These are phyloP conservation scores for Raddia distichophylla DNA, from an alignment of 176 grass and related monocot genomes.

Conservation along the genomic window DNA sequence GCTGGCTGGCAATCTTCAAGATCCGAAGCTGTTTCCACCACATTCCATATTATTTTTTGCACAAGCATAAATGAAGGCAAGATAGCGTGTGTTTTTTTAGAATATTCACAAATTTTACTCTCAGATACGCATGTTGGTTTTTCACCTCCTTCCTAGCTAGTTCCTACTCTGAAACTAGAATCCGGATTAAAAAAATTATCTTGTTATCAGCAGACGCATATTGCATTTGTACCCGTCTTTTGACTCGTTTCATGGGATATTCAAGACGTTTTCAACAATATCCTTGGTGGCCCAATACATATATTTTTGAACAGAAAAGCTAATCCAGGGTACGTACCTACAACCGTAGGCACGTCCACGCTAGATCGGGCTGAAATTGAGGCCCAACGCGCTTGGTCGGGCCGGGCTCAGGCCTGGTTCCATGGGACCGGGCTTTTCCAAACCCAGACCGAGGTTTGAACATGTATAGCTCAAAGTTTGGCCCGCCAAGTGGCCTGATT, in stretches of 20 bases:
- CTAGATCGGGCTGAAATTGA: too few relatives aligned
- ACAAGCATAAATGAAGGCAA: background rate
- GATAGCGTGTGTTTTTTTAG: background rate
- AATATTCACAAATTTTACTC: background rate
- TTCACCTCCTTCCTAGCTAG: background rate
- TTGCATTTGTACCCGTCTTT: background rate
- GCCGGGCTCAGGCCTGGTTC: too few relatives aligned
- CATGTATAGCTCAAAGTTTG: too few relatives aligned
- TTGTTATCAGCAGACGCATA: background rate
- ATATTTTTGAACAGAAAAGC: too few relatives aligned
- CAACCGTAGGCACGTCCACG: too few relatives aligned
- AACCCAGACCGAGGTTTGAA: too few relatives aligned
- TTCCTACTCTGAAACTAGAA: background rate
- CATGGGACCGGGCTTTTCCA: too few relatives aligned
- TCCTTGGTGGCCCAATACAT: background rate
- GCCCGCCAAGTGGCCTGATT: too few relatives aligned
- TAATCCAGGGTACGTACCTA: too few relatives aligned
- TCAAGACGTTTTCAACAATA: background rate
- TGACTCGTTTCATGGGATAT: background rate
- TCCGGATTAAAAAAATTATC: background rate
- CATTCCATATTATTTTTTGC: background rate
- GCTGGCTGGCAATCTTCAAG: background rate
- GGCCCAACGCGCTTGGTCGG: too few relatives aligned
- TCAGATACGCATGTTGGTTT: background rate
- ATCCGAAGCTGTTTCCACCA: background rate